phyloP scores from a whole-genome alignment of 1,139 yeast species.

The Taiozyma sp. region DNA sequence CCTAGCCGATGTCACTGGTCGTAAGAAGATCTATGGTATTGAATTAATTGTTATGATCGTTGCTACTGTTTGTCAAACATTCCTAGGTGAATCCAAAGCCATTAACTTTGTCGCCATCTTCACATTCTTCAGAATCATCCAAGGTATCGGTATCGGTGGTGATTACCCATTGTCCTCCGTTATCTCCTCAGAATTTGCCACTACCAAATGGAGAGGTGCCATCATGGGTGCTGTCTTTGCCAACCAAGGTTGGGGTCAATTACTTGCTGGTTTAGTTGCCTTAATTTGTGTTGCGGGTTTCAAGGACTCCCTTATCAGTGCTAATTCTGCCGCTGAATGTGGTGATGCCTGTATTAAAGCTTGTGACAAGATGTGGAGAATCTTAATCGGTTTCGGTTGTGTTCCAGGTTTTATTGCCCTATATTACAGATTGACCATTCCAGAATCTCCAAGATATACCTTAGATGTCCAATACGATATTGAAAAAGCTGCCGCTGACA shows the following conservation, averaged over 20 bases:
- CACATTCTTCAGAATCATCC: conserved; percentile 69
- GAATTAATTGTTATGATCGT: conserved; percentile 80
- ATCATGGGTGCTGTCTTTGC: conserved; percentile 92
- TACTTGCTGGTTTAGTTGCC: conserved; percentile 80
- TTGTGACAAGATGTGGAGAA: conserved; percentile 92
- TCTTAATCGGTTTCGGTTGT: conserved; percentile 80
- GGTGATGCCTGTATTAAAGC: conserved; percentile 62
- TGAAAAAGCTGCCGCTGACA: conserved; percentile 60
- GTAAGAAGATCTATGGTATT: conserved; percentile 82
- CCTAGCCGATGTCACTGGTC: conserved; percentile 79
- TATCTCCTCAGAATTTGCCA: conserved; percentile 82
- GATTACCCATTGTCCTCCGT: conserved; percentile 97
- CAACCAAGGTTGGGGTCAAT: conserved; percentile 90
- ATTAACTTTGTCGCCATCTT: conserved; percentile 67
- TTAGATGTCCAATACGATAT: conserved; percentile 64
- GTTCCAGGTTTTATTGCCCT: conserved; percentile 81
- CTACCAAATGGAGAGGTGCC: conserved; percentile 95
- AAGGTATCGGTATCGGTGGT: conserved; percentile 99
- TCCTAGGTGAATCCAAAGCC: conserved; percentile 63
- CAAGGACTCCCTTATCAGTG: conserved; percentile 49
- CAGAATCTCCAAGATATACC: conserved; percentile 88
- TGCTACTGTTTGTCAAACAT: conserved; percentile 75
- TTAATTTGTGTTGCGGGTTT: conserved; percentile 67
- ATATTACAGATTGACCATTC: conserved; percentile 87
- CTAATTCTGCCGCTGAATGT: conserved; percentile 50